Base-by-base conservation (phyloP, 192 early-diverging fungal species). In the Entophlyctis luteolus region DNA sequence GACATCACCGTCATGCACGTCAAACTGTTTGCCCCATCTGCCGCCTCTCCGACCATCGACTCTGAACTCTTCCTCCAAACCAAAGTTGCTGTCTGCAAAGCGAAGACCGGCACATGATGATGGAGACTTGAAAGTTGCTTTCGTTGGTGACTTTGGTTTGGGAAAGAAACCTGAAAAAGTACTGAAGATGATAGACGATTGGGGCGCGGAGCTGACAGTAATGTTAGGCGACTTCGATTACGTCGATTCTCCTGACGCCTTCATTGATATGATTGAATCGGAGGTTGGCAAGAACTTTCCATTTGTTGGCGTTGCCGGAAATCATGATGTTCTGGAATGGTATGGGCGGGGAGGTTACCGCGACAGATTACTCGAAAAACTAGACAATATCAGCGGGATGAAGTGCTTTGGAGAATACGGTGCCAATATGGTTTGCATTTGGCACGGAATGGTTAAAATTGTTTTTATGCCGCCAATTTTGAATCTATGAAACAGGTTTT, bases 281-380 rank as follows among this genome's bases (percentile, higher is more conserved):
- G 39, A 29, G 1, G 27, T 78, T 10, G 73, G 70, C 0, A 32
- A 53, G 33, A 36, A 65, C 36, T 62, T 78, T 56, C 71, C 72
- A 16, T 58, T 75, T 16, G 34, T 78, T 50, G 55, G 52, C 12
- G 62, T 48, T 2, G 48, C 70, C 42, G 77, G 77, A 12, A 78
- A 78, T 38, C 77, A 78, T 57, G 77, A 78, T 48, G 46, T 78
- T 33, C 34, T 54, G 29, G 45, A 67, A 16, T 78, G 73, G 73
- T 74, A 50, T 55, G 56, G 55, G 23, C 25, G 31, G 39, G 62
- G 52, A 2, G 76, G 73, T 10, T 75, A 75, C 59, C 71, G 67
- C 14, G 66, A 65, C 23, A 38, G 58, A 32, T 46, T 77, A 25
- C n/a, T 69, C 22, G 38, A 67, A 27, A 20, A 38, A 2, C 37